Evolutionary conservation across 2,329 filamentous ascomycete species (phyloP).

Genomic region (Sphaerulina vaccinii): DNA sequence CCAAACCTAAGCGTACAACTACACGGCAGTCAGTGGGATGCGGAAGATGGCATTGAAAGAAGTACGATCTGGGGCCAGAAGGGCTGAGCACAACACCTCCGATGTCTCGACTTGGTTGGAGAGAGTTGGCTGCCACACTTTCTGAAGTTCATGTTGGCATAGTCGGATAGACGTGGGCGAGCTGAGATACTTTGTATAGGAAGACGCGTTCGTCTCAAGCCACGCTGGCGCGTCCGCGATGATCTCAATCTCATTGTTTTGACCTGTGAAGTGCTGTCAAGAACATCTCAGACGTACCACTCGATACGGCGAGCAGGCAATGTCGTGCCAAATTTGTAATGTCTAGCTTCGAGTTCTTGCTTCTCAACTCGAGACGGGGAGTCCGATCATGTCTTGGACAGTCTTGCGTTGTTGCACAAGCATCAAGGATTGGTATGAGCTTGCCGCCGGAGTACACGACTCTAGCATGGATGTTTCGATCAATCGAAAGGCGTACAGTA

Average conservation of each 20-base stretch:
- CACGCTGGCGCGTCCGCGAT: neutral
- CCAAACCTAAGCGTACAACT: conserved; percentile 39
- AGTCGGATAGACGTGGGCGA: neutral
- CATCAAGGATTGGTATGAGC: neutral
- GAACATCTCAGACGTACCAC: too few relatives aligned
- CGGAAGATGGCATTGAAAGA: conserved; percentile 33
- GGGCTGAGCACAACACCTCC: conserved; percentile 1
- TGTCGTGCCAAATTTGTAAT: too few relatives aligned
- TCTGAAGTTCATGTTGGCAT: neutral
- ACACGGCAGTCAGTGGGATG: conserved; percentile 28
- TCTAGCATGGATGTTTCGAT: neutral
- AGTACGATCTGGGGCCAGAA: conserved; percentile 26
- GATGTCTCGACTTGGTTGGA: conserved; percentile 17
- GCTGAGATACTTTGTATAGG: neutral
- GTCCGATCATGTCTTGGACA: neutral
- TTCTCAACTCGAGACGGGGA: too few relatives aligned
- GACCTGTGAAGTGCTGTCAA: too few relatives aligned
- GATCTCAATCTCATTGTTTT: neutral
- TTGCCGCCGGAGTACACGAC: neutral
- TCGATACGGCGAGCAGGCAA: too few relatives aligned
- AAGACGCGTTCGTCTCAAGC: neutral
- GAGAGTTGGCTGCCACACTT: neutral
- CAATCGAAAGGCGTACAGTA: neutral
- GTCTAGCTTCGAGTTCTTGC: too few relatives aligned
- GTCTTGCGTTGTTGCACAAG: neutral